Percentiles rank a stretch among this genome's conserved stretches.
These are phyloP conservation scores for Gracilariopsis chorda DNA, from an alignment of 23 red algal genomes.

Conservation along the genomic window DNA sequence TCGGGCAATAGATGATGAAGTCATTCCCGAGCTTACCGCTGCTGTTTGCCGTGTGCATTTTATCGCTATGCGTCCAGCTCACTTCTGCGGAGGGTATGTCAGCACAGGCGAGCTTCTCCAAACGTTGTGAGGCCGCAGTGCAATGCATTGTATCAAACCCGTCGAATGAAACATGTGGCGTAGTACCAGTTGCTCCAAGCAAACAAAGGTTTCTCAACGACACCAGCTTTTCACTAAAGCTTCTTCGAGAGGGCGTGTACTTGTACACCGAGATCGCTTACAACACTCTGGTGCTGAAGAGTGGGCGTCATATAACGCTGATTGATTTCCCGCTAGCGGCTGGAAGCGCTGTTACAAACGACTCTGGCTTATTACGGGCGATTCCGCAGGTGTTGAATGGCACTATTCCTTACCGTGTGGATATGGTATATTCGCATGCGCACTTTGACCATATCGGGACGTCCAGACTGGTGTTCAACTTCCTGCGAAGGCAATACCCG, in stretches of 20 bases:
- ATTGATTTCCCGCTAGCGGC: not conserved
- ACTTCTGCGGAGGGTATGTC: no score
- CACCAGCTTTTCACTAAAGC: not conserved
- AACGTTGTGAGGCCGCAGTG: no score
- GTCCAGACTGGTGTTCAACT: not conserved
- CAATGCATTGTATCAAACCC: no score
- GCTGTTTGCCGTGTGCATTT: no score
- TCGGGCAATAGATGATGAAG: no score
- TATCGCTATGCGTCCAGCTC: no score
- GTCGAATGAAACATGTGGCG: no score
- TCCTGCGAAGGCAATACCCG: not conserved
- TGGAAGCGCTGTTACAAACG: not conserved
- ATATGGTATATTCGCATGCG: constrained; percentile 43
- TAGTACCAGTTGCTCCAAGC: no score
- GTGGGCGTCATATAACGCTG: not conserved
- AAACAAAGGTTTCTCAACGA: no score
- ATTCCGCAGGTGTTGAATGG: not conserved
- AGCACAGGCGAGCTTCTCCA: no score
- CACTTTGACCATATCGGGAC: constrained; percentile 60
- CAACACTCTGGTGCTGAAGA: not conserved
- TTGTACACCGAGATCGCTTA: not conserved
- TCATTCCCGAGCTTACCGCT: no score
- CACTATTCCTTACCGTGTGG: not conserved
- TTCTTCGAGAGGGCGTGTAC: not conserved
- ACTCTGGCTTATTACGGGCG: not conserved